These are phyloP conservation scores for Dictyostelium capitatum DNA, from an alignment of 78 protist species.

Conservation along the genomic window DNA sequence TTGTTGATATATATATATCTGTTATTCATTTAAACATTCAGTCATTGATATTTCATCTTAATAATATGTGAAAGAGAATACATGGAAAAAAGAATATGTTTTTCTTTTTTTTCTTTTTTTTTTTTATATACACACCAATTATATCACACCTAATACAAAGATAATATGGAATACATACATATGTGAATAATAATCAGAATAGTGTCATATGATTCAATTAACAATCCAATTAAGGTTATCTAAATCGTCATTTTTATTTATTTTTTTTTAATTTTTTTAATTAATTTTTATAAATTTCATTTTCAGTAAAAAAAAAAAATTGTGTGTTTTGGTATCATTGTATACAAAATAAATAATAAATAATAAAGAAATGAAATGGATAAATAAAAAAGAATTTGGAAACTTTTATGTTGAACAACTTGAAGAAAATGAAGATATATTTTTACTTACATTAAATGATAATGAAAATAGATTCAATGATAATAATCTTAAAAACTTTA, in stretches of 20 bases:
- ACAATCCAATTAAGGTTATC: no score
- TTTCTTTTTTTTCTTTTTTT: no score
- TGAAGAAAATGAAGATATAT: slow-evolving; percentile 42
- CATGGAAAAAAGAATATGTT: no score
- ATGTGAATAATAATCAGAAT: no score
- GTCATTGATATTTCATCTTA: no score
- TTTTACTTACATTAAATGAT: slow-evolving; percentile 30
- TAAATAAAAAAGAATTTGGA: slow-evolving; percentile 47
- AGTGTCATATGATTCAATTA: no score
- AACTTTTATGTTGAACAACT: slow-evolving; percentile 39
- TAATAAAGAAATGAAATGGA: not conserved
- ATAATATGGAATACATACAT: no score
- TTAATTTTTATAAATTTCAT: slow-evolving; percentile 1
- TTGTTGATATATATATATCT: no score
- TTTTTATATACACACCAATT: no score
- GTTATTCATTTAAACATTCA: no score
- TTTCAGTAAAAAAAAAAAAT: not conserved
- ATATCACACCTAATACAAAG: no score
- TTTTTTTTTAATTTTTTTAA: slow-evolving; percentile 2
- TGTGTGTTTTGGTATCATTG: not conserved
- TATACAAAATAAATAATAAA: not conserved
- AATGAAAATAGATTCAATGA: slow-evolving; percentile 66
- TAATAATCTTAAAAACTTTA: slow-evolving; percentile 22
- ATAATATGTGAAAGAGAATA: no score
- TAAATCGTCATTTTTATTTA: not conserved